Evolutionary conservation across 768 basidiomycete genomes (phyloP).

Genomic region (Boletus reticulatus): DNA sequence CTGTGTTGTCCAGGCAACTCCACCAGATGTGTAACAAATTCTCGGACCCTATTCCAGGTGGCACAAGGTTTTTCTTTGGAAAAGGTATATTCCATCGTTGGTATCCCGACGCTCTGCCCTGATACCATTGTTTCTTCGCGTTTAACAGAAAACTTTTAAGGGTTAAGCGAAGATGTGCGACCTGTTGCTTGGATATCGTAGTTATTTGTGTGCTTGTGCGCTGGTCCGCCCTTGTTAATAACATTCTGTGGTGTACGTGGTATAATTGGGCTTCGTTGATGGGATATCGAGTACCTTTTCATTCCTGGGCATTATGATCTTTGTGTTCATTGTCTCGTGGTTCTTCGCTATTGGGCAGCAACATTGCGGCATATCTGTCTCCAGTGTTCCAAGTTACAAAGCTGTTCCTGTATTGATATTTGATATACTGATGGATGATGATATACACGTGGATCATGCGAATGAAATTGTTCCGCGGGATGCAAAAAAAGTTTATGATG

Average conservation of each 20-base stretch:
- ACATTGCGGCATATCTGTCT: too few relatives aligned
- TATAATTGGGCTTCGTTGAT: neutral
- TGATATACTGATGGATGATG: neutral
- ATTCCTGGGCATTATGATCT: neutral
- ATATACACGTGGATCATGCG: neutral
- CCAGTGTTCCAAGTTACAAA: constrained; percentile 6
- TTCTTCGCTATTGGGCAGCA: too few relatives aligned
- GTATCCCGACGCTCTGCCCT: neutral
- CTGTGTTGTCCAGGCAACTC: constrained; percentile 64
- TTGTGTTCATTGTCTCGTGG: too few relatives aligned
- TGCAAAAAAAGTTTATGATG: neutral
- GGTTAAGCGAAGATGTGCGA: neutral
- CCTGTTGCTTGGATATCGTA: neutral
- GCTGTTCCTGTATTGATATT: neutral
- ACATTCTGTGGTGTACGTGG: neutral
- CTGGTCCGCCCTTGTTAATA: neutral
- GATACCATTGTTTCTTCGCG: neutral
- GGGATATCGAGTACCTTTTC: neutral
- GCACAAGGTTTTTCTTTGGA: constrained; percentile 88
- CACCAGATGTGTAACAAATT: constrained; percentile 85
- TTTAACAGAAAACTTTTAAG: constrained; percentile 23
- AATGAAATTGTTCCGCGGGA: neutral
- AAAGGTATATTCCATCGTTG: constrained; percentile 55
- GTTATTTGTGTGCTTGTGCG: neutral
- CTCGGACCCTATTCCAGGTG: constrained; percentile 64